phyloP scores from a whole-genome alignment of 768 basidiomycete species.

The Xerocomellus amylosporus region DNA sequence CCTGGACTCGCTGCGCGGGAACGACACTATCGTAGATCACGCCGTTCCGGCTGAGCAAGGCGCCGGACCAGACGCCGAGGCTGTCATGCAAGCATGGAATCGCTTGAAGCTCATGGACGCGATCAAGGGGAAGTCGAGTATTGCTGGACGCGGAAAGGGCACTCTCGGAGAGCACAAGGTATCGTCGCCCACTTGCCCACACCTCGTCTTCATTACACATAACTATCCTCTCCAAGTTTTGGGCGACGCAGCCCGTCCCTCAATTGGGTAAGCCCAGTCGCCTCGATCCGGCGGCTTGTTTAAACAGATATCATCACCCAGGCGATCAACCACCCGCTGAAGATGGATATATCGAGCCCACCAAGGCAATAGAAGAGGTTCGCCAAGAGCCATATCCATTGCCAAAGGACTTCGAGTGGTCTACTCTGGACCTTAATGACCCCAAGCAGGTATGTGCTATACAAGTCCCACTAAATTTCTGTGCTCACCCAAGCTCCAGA shows the following conservation, averaged over 20 bases:
- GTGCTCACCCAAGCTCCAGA: conserved; percentile 41
- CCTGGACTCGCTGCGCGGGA: conserved; percentile 46
- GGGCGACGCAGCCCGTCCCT: conserved; percentile 97
- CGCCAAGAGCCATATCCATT: conserved; percentile 85
- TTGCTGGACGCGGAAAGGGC: conserved; percentile 75
- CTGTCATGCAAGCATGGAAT: conserved; percentile 66
- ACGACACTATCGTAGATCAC: conserved; percentile 59
- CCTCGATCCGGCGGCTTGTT: not conserved
- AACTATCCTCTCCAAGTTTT: conserved; percentile 59
- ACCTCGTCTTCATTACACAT: conserved; percentile 5
- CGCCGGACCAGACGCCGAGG: conserved; percentile 53
- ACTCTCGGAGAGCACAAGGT: conserved; percentile 90
- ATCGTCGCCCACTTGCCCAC: conserved; percentile 17
- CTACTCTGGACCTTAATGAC: conserved; percentile 73
- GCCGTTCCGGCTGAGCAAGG: conserved; percentile 62
- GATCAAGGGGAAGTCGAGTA: conserved; percentile 73
- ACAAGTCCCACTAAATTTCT: not conserved
- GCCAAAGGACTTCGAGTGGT: conserved; percentile 94
- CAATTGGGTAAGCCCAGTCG: conserved; percentile 55
- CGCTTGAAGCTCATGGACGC: conserved; percentile 85
- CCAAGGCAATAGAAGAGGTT: conserved; percentile 72
- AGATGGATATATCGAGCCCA: conserved; percentile 89
- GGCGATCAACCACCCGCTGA: conserved; percentile 61
- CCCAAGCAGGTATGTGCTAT: conserved; percentile 55
- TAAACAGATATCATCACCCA: conserved; percentile 26